Percentiles rank a stretch among this genome's conserved stretches.
These are phyloP conservation scores for Aethionema arabicum DNA, from an alignment of 345 rosid species.

Conservation along the genomic window DNA sequence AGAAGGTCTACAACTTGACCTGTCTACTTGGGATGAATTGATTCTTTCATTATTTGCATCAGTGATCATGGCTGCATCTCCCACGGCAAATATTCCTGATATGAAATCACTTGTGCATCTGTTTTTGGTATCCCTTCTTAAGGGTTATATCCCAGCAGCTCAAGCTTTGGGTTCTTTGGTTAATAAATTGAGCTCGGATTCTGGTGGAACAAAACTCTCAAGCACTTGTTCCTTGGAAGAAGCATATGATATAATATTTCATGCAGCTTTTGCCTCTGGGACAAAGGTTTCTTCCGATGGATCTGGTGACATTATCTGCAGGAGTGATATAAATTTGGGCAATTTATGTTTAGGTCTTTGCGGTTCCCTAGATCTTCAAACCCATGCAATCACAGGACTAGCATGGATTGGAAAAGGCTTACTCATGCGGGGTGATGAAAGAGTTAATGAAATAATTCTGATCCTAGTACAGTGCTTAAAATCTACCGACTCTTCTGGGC, in stretches of 20 bases:
- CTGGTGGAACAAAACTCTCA: slow-evolving; percentile 36
- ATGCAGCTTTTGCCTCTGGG: slow-evolving; percentile 26
- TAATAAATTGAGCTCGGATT: slow-evolving; percentile 57
- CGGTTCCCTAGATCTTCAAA: slow-evolving; percentile 46
- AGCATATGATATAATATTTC: slow-evolving; percentile 62
- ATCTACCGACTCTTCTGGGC: slow-evolving; percentile 36
- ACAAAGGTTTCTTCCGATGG: slow-evolving; percentile 29
- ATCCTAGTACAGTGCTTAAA: slow-evolving; percentile 59
- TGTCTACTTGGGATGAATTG: slow-evolving; percentile 62
- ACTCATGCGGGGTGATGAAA: slow-evolving; percentile 84
- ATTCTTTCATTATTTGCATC: slow-evolving; percentile 72
- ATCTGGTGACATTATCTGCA: slow-evolving; percentile 29
- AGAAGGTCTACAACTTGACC: slow-evolving; percentile 41
- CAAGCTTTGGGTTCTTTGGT: slow-evolving; percentile 87
- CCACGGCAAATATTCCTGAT: slow-evolving; percentile 61
- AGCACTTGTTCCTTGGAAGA: slow-evolving; percentile 58
- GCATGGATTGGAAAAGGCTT: slow-evolving; percentile 97
- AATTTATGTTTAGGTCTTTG: slow-evolving; percentile 43
- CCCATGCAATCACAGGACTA: slow-evolving; percentile 63
- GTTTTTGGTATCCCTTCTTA: slow-evolving; percentile 48
- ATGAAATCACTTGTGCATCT: slow-evolving; percentile 45
- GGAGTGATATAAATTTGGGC: slow-evolving; percentile 37
- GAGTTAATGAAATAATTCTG: slow-evolving; percentile 60
- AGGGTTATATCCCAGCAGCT: slow-evolving; percentile 67
- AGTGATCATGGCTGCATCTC: slow-evolving; percentile 64